Conservation (phyloP, 495 filamentous ascomycete genomes). For the Trichoderma virens region DNA sequence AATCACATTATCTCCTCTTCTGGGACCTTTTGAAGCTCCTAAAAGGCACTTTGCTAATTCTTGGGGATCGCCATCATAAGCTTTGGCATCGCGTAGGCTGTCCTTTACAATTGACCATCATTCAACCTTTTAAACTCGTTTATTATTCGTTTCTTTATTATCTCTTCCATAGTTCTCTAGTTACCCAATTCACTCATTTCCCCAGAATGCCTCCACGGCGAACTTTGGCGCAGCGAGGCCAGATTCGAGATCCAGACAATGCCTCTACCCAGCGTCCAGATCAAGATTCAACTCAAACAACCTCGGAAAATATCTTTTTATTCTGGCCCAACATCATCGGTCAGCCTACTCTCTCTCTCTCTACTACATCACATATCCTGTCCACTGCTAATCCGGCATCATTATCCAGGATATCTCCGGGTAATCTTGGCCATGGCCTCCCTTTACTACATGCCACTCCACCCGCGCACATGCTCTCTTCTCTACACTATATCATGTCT, state of each 20-base stretch:
- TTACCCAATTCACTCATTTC: no score
- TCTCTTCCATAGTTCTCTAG: no score
- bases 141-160: neutral
- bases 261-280: neutral
- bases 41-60: no score
- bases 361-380: no score
- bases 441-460: constrained; percentile 96
- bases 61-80: no score
- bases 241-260: neutral
- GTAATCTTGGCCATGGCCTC: constrained; percentile 85
- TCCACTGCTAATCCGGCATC: no score
- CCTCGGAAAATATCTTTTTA: constrained; percentile 97
- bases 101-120: no score
- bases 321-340: constrained; percentile 93
- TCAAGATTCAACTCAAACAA: no score
- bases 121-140: no score
- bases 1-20: neutral
- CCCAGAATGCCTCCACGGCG: neutral
- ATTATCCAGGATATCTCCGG: constrained; percentile 76
- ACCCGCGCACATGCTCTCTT: constrained; percentile 85
- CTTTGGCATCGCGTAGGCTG: no score
- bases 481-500: constrained; percentile 91
- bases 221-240: neutral
- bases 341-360: no score
- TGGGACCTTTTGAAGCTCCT: neutral